phyloP scores from a whole-genome alignment of 1,284 basidiomycete species.

The Sphaerobolus stellatus region DNA sequence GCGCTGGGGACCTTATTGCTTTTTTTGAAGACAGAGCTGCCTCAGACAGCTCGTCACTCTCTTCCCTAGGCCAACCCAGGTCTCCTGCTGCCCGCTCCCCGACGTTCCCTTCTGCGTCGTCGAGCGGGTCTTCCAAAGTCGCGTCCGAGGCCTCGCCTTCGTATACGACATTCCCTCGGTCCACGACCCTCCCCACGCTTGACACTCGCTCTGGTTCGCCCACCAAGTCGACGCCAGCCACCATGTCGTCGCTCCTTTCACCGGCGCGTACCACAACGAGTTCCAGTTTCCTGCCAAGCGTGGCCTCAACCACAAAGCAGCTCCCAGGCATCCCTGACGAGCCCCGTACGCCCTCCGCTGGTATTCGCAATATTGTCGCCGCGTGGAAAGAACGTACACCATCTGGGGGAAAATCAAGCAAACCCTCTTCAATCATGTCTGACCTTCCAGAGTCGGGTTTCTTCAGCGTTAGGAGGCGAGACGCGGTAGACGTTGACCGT shows the following conservation, averaged over 20 bases:
- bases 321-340: conserved; percentile 19
- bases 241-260: conserved; percentile 11
- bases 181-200: conserved; percentile 11
- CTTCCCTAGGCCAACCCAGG: conserved; percentile 43
- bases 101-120: conserved; percentile 4
- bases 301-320: conserved; percentile 7
- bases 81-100: conserved; percentile 3
- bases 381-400: conserved; percentile 74
- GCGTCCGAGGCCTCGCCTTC: conserved; percentile 5
- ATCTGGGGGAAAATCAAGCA: conserved; percentile 28
- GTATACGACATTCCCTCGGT: conserved; percentile 2
- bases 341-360: conserved; percentile 26
- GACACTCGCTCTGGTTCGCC: conserved; percentile 9
- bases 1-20: conserved; percentile 68
- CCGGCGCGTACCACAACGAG: conserved; percentile 7
- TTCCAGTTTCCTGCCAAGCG: conserved; percentile 1
- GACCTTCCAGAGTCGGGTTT: conserved; percentile 48
- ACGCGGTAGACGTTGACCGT: background rate
- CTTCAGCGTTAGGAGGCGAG: conserved; percentile 62
- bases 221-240: conserved; percentile 1
- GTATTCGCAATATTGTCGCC: conserved; percentile 76
- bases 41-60: conserved; percentile 49
- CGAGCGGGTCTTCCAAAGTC: conserved; percentile 4
- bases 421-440: conserved; percentile 28
- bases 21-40: conserved; percentile 64